Base-by-base conservation (phyloP, 1,284 basidiomycete genomes). In the Cryptococcus sp. region DNA sequence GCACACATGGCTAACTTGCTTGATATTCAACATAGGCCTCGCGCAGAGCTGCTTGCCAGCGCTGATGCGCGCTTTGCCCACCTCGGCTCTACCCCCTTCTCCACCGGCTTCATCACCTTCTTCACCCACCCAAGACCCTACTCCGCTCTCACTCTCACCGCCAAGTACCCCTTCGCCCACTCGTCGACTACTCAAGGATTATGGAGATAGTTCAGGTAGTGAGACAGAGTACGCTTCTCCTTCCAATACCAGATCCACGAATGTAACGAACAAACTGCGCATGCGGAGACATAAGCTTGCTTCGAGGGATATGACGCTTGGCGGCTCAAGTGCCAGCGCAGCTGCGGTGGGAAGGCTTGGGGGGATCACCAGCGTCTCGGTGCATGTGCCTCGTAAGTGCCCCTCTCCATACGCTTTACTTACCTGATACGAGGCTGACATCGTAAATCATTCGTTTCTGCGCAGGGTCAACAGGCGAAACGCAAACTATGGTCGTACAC, bases 1-100 rank as follows among this genome's bases (percentile, higher is more conserved):
- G 38, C n/a, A 40, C 11, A 11, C 11, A 40, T 40, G 38, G 38
- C 38, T 40, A 40, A n/a, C 20, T 19, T 2, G 4, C n/a, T n/a
- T 44, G 5, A 17, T 1, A n/a, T 44, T 19, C 6, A n/a, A n/a
- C n/a, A 8, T 23, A 61, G 59, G 60, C 13, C 45, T 58, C 20
- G 56, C 39, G 16, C 60, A 62, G 45, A 55, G 57, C 3, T 43
- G 41, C n/a, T 23, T 62, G 40, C 60, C 60, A 19, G 49, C 23
- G 23, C 25, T 62, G 5, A 22, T 62, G 19, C 54, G 57, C 34
- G 37, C 48, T 22, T 46, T 62, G 3, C 38, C 48, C n/a, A 19
- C 49, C 22, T 22, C 19, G 23, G 10, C 26, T 43, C 20, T 45
- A 43, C 54, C 40, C 17, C 51, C 43, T 15, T 56, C 47, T 19